Conservation (phyloP, 2,329 filamentous ascomycete genomes). For the Trichoderma oligosporum region DNA sequence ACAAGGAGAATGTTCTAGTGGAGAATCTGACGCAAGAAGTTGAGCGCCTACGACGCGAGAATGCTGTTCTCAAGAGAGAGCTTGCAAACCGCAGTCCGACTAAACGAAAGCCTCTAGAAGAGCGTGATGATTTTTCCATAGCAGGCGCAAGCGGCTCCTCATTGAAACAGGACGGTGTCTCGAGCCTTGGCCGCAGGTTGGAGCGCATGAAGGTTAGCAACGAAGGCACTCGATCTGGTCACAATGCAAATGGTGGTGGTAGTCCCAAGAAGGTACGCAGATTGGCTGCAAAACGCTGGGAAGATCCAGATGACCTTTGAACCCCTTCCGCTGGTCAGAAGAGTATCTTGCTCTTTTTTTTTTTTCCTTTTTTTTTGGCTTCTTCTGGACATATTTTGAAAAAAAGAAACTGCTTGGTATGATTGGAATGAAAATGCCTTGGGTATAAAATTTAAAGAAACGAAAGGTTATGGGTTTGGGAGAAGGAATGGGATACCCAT, state of each 20-base stretch:
- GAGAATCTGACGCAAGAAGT: conserved; percentile 69
- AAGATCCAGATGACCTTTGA: conserved; percentile 28
- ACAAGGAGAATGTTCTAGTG: conserved; percentile 59
- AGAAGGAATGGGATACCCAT: conserved; percentile 12
- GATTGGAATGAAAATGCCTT: conserved; percentile 7
- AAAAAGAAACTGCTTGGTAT: background rate
- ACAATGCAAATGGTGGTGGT: conserved; percentile 35
- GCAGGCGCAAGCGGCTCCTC: background rate
- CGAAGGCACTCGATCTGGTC: conserved; percentile 29
- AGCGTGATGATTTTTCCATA: conserved; percentile 47
- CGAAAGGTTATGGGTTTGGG: conserved; percentile 2
- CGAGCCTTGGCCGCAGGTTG: conserved; percentile 44
- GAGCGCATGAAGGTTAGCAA: conserved; percentile 50
- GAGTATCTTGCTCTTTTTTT: background rate
- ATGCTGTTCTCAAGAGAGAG: conserved; percentile 63
- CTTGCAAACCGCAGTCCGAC: conserved; percentile 59
- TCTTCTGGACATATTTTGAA: background rate
- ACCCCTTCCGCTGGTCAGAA: too few species aligned
- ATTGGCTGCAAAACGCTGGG: conserved; percentile 48
- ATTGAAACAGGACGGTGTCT: conserved; percentile 25
- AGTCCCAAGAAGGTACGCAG: conserved; percentile 55
- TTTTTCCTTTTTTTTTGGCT: background rate
- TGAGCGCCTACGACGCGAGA: conserved; percentile 61
- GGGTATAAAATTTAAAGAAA: background rate
- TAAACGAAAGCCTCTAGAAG: conserved; percentile 53